Conservation (phyloP, 1,284 basidiomycete genomes). For the Sporisorium scitamineum region DNA sequence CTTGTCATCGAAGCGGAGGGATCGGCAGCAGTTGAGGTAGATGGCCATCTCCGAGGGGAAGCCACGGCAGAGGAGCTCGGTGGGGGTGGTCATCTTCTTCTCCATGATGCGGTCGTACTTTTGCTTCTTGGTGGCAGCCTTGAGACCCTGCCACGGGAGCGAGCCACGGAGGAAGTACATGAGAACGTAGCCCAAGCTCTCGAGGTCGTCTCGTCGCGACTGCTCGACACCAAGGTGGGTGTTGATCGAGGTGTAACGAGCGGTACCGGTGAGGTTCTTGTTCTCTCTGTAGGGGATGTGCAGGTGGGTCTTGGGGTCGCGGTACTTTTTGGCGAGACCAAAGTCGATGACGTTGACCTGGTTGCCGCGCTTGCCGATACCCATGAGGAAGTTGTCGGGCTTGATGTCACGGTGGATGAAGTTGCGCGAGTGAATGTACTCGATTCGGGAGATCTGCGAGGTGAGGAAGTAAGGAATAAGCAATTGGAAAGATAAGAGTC, state of each 20-base stretch:
- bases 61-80: constrained; percentile 69
- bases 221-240: constrained; percentile 89
- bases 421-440: constrained; percentile 99
- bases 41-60: constrained; percentile 70
- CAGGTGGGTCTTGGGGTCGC: constrained; percentile 98
- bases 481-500: neutral
- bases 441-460: constrained; percentile 91
- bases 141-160: constrained; percentile 69
- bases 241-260: constrained; percentile 99
- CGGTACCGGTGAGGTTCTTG: constrained; percentile 99
- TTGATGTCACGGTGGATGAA: constrained; percentile 99
- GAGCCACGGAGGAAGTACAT: constrained; percentile 70
- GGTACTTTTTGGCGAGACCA: constrained; percentile 98
- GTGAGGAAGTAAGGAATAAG: neutral
- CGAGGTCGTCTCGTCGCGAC: constrained; percentile 69
- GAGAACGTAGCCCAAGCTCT: constrained; percentile 68
- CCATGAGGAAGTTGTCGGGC: constrained; percentile 99
- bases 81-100: constrained; percentile 70
- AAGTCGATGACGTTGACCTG: constrained; percentile 99
- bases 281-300: constrained; percentile 99
- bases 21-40: constrained; percentile 70
- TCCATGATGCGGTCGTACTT: constrained; percentile 70
- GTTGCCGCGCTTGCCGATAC: constrained; percentile 98
- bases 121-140: constrained; percentile 70
- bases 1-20: constrained; percentile 70